phyloP scores from a whole-genome alignment of 768 basidiomycete genomes.

The Boletus rubropictus region DNA sequence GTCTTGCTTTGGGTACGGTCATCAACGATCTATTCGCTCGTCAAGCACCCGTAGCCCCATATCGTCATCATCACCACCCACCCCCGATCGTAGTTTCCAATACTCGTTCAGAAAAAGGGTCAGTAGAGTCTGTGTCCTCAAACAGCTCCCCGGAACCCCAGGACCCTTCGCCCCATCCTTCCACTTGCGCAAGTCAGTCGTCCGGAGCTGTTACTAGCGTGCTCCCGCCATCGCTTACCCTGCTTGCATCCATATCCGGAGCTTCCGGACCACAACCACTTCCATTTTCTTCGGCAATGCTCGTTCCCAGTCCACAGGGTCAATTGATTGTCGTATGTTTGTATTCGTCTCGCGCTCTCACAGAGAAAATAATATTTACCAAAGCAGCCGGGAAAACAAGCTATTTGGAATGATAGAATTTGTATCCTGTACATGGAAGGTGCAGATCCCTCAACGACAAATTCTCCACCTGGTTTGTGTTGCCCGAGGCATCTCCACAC shows the following conservation, averaged over 20 bases:
- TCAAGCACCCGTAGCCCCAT: slow-evolving; percentile 44
- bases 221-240: slow-evolving; percentile 27
- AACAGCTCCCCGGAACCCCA: slow-evolving; percentile 19
- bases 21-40: slow-evolving; percentile 80
- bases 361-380: neutral
- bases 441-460: slow-evolving; percentile 54
- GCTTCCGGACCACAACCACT: slow-evolving; percentile 6
- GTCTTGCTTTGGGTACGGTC: slow-evolving; percentile 68
- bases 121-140: slow-evolving; percentile 20
- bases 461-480: slow-evolving; percentile 56
- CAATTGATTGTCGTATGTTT: slow-evolving; percentile 14
- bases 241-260: slow-evolving; percentile 29
- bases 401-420: slow-evolving; percentile 37
- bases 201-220: slow-evolving; percentile 15
- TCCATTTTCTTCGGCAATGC: slow-evolving; percentile 3
- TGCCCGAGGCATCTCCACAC: slow-evolving; percentile 72
- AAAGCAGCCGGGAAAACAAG: slow-evolving; percentile 15
- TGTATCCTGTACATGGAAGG: slow-evolving; percentile 53
- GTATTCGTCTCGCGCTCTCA: neutral
- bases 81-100: slow-evolving; percentile 31
- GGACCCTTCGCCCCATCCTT: slow-evolving; percentile 24
- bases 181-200: slow-evolving; percentile 15
- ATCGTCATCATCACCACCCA: slow-evolving; percentile 31
- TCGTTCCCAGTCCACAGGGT: slow-evolving; percentile 3
- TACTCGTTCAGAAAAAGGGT: slow-evolving; percentile 23